These are phyloP conservation scores for Sherardia arvensis DNA, from an alignment of 257 asterid genomes.

Conservation along the genomic window DNA sequence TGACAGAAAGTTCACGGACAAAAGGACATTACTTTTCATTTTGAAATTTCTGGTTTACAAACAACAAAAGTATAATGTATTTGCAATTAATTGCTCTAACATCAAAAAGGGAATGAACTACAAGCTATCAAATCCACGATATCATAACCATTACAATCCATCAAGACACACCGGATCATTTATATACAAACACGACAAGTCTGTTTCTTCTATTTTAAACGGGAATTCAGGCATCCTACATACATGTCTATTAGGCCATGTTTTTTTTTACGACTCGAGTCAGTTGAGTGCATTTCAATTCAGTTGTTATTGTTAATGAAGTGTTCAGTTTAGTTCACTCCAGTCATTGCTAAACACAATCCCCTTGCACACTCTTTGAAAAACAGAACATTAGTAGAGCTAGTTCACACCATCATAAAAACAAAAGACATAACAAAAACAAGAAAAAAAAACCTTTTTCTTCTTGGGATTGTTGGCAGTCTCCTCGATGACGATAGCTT, in stretches of 20 bases:
- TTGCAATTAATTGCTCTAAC: not conserved
- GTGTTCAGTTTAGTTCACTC: not conserved
- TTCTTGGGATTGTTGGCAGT: not conserved
- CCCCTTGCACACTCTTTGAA: too few relatives aligned
- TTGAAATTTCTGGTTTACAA: not conserved
- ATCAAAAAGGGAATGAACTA: not conserved
- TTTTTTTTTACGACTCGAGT: not conserved
- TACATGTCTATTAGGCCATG: not conserved
- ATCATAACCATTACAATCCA: not conserved
- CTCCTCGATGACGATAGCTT: not conserved
- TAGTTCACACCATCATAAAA: not conserved
- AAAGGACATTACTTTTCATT: not conserved
- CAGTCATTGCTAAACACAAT: not conserved
- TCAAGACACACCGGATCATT: not conserved
- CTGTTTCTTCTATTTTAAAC: not conserved
- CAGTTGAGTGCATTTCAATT: not conserved
- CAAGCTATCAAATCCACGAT: not conserved
- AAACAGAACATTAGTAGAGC: not conserved
- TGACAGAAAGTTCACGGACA: not conserved
- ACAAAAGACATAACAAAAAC: not conserved
- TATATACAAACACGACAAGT: too few relatives aligned
- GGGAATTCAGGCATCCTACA: too few relatives aligned
- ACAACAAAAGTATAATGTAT: not conserved
- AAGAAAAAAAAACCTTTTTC: not conserved
- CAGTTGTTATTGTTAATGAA: not conserved